Conservation (phyloP, 257 asterid genomes). For the Cynanchum wilfordii region DNA sequence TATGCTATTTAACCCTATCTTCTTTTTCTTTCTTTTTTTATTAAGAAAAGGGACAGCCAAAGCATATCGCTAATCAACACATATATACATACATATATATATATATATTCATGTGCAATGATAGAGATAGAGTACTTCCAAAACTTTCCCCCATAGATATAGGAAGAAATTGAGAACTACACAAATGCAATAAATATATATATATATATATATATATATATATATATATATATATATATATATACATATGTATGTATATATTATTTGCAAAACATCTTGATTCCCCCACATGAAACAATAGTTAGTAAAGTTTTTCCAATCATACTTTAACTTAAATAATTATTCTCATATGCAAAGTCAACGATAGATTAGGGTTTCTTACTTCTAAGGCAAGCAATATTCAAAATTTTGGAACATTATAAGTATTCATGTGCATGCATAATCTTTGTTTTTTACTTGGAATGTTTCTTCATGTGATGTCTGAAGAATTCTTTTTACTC, state of each 20-base stretch:
- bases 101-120: not conserved
- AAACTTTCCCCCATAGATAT: not conserved
- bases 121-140: not conserved
- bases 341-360: not conserved
- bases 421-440: conserved; percentile 9
- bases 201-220: no score
- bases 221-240: no score
- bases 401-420: conserved; percentile 14
- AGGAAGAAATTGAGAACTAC: not conserved
- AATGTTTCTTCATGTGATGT: conserved; percentile 3
- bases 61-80: not conserved
- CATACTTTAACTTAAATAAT: not conserved
- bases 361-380: not conserved
- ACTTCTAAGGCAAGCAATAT: conserved; percentile 25
- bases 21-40: no score
- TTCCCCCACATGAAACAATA: not conserved
- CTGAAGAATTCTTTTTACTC: not conserved
- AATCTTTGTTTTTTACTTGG: not conserved
- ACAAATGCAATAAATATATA: not conserved
- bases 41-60: not conserved
- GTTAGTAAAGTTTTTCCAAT: not conserved
- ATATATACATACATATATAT: not conserved
- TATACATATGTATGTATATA: not conserved
- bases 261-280: not conserved
- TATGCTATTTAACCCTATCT: not conserved